A percentile compares a stretch with the other conserved stretches of the same genome.
Conservation (phyloP, 345 rosid genomes). For the Sonneratia caseolaris region DNA sequence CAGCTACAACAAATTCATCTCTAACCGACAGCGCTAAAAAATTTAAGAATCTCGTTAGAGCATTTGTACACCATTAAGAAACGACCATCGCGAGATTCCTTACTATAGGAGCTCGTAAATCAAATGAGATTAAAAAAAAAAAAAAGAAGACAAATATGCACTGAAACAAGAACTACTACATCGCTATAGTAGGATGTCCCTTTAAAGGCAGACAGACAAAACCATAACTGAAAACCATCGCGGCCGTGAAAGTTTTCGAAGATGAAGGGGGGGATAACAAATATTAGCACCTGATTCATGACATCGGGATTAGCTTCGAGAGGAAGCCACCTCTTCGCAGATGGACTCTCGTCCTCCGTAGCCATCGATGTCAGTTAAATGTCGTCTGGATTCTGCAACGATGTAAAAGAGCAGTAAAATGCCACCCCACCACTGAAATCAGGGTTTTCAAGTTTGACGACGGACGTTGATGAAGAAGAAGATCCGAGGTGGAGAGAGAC, state of each 20-base stretch:
- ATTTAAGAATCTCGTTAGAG: no score
- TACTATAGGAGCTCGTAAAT: background rate
- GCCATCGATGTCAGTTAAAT: constrained; percentile 31
- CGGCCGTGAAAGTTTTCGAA: no score
- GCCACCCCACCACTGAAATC: background rate
- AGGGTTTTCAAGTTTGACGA: background rate
- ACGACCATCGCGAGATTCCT: background rate
- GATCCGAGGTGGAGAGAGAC: background rate
- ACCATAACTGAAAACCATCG: no score
- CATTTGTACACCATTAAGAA: no score
- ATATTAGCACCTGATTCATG: constrained; percentile 74
- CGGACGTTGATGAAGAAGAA: background rate
- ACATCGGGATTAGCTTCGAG: constrained; percentile 96
- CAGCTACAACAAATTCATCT: background rate
- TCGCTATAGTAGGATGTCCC: no score
- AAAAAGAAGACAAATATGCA: no score
- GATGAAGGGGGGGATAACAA: background rate
- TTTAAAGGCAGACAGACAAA: no score
- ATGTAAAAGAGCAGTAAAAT: background rate
- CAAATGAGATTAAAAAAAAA: constrained; percentile 11
- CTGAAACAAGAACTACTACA: no score
- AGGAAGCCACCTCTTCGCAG: constrained; percentile 92
- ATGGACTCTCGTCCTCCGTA: constrained; percentile 34
- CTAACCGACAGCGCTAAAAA: background rate
- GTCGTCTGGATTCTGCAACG: background rate